Evolutionary conservation across 2,329 filamentous ascomycete species (phyloP).

Genomic region (Dichotomopilus funicola): DNA sequence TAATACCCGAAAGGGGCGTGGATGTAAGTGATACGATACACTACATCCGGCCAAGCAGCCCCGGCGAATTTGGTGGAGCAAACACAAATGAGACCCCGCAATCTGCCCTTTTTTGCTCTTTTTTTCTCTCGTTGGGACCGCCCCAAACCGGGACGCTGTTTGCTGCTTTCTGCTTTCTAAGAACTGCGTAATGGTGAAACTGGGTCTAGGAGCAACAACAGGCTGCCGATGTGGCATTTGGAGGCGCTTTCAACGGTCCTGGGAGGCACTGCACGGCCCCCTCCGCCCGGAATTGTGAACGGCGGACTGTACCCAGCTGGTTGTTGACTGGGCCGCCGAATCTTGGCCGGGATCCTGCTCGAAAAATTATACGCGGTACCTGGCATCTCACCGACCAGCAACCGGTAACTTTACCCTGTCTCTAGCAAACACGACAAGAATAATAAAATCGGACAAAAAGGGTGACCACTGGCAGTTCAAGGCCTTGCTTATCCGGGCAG

Average conservation of each 20-base stretch:
- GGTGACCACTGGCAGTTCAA: too few species aligned
- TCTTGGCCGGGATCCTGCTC: background rate
- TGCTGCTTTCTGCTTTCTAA: too few species aligned
- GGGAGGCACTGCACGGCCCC: slow-evolving; percentile 6
- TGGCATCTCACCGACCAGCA: background rate
- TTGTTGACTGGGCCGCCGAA: background rate
- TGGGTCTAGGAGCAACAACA: background rate
- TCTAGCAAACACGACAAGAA: too few species aligned
- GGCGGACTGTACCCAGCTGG: slow-evolving; percentile 4
- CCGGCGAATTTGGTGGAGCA: slow-evolving; percentile 8
- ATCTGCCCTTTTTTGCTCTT: too few species aligned
- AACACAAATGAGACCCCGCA: background rate
- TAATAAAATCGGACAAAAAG: too few species aligned
- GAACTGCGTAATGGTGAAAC: background rate
- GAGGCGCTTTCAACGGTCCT: slow-evolving; percentile 6
- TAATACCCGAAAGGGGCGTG: slow-evolving; percentile 1
- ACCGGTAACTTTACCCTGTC: background rate
- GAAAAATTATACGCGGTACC: slow-evolving; percentile 2
- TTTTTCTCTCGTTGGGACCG: too few species aligned
- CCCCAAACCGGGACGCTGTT: too few species aligned
- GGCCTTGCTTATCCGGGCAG: background rate
- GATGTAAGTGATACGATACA: slow-evolving; percentile 4
- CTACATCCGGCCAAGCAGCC: background rate
- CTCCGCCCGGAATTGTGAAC: background rate
- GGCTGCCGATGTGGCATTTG: slow-evolving; percentile 10